A percentile compares a stretch with the other conserved stretches of the same genome.
phyloP scores from a whole-genome alignment of 208 protist species.

The Crithidia thermophila region DNA sequence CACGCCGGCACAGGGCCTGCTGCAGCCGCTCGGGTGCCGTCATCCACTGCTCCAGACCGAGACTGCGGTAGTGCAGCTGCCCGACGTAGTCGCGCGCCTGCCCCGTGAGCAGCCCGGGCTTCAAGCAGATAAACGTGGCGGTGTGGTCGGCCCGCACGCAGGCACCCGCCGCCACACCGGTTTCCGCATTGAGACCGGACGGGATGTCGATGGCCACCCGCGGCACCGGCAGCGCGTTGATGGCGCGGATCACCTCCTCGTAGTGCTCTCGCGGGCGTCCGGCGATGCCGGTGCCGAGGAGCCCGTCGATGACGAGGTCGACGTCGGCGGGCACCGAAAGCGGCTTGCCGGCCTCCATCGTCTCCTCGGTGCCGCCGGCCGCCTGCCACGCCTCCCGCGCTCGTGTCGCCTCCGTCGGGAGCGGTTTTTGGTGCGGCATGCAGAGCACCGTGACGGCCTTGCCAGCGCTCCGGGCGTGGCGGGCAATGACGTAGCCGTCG shows the following conservation, averaged over 20 bases:
- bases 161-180: slow-evolving; percentile 51
- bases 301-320: slow-evolving; percentile 80
- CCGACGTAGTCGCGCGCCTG: slow-evolving; percentile 61
- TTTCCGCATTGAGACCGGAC: slow-evolving; percentile 85
- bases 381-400: slow-evolving; percentile 49
- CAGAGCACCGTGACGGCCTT: slow-evolving; percentile 60
- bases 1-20: slow-evolving; percentile 44
- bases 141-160: slow-evolving; percentile 80
- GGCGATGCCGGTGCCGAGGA: slow-evolving; percentile 77
- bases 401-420: slow-evolving; percentile 60
- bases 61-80: slow-evolving; percentile 69
- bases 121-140: slow-evolving; percentile 80
- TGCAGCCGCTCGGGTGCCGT: slow-evolving; percentile 18
- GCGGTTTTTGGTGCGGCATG: slow-evolving; percentile 51
- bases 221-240: slow-evolving; percentile 56
- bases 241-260: slow-evolving; percentile 49
- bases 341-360: slow-evolving; percentile 6
- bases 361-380: slow-evolving; percentile 28
- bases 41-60: slow-evolving; percentile 69
- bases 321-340: slow-evolving; percentile 34
- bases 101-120: slow-evolving; percentile 82
- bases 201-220: slow-evolving; percentile 87
- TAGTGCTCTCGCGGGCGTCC: slow-evolving; percentile 68
- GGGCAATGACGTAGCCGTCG: slow-evolving; percentile 83
- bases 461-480: slow-evolving; percentile 40